Evolutionary conservation across 352 stramenopile species (phyloP), one percentile per base, ranked within the genome.

Genomic region (Phytophthora syringae): DNA sequence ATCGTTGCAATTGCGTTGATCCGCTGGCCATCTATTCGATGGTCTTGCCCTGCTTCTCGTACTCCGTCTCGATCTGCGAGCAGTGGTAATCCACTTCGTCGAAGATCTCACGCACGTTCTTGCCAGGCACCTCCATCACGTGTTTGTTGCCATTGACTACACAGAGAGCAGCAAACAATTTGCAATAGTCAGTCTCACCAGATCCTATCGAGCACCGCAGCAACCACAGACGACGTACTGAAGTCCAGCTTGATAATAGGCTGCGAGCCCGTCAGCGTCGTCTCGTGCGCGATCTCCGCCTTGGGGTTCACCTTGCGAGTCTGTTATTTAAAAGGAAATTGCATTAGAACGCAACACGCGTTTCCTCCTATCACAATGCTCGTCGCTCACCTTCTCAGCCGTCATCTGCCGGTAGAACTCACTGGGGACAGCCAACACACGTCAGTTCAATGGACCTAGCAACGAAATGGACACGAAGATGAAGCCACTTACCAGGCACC

Each of bases 341-440:
- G 3, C 51, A 24, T 61, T 6, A 74, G 42, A 15, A 32, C 25
- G 2, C 12, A 25, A 5, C 32, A 1, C 12, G 18, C 9, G 37
- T 39, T 37, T 21, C 12, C 11, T 36, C 20, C 20, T 24, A 9
- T 22, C 28, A 49, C 2, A 50, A 15, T 11, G 12, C 4, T 13
- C 18, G 25, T 11, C 43, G 5, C 70, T 39, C 49, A 93, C 84
- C 82, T 95, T 95, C 50, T 80, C 67, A 2, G 87, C 87, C 27
- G 74, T 85, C 79, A 95, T 59, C 64, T 95, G 87, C 51, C 87
- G 80, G 73, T 90, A 93, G 69, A 95, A 94, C 74, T 95, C 87
- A 71, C 87, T 94, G 60, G 15, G 16, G 27, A 52, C 25, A 21
- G 59, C 9, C 13, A 3, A 27, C 12, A 47, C 18, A 47, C 7